A percentile compares a stretch with the other conserved stretches of the same genome.
Evolutionary conservation across 768 basidiomycete genomes (phyloP).

Genomic region (Tephrocybe sp.): DNA sequence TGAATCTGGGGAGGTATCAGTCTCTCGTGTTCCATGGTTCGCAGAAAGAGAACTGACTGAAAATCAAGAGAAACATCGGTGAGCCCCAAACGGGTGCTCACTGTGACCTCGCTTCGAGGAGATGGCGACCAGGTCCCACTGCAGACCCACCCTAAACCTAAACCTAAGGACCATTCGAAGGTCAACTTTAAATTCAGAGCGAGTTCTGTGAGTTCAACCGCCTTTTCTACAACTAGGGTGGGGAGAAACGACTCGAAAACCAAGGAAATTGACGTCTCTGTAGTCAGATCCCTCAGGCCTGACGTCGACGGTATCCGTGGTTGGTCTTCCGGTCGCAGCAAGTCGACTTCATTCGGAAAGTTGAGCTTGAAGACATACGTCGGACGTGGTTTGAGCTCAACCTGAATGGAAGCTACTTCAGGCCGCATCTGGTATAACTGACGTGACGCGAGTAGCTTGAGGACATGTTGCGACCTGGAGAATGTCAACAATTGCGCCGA

Average conservation of each 20-base stretch:
- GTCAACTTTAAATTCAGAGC: conserved; percentile 50
- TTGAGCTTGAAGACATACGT: conserved; percentile 41
- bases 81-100: conserved; percentile 42
- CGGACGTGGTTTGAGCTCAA: conserved; percentile 35
- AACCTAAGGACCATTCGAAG: conserved; percentile 44
- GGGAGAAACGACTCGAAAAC: conserved; percentile 52
- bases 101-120: conserved; percentile 42
- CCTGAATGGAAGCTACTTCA: conserved; percentile 44
- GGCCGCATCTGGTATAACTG: conserved; percentile 51
- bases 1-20: conserved; percentile 37
- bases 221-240: conserved; percentile 50
- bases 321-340: conserved; percentile 19
- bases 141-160: conserved; percentile 42
- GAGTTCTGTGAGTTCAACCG: conserved; percentile 54
- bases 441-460: conserved; percentile 46
- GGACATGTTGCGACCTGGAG: conserved; percentile 34
- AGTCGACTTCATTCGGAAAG: conserved; percentile 39
- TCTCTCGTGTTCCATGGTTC: not conserved
- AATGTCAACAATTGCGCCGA: conserved; percentile 40
- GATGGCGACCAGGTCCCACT: conserved; percentile 47
- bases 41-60: conserved; percentile 44
- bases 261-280: conserved; percentile 50
- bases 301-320: conserved; percentile 46
- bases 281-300: conserved; percentile 47
- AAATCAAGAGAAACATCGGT: conserved; percentile 53